Percentiles rank a stretch among this genome's conserved stretches.
Conservation (phyloP, 805 yeast species). For the Wickerhamomyces sydowiorum region DNA sequence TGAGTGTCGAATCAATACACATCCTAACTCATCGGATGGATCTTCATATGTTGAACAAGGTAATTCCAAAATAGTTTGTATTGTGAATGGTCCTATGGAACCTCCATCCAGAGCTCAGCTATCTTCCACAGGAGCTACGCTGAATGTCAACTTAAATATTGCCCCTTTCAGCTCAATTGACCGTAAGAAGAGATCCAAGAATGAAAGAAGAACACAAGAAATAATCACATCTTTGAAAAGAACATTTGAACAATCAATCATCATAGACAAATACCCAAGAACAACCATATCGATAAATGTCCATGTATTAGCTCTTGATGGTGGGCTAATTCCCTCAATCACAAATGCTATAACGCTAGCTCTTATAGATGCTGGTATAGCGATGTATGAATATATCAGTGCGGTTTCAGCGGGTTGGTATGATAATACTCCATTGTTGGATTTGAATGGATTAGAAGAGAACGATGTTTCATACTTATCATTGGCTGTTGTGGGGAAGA, state of each 20-base stretch:
- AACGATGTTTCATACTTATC: conserved; percentile 76
- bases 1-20: conserved; percentile 78
- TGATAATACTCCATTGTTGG: conserved; percentile 75
- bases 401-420: conserved; percentile 75
- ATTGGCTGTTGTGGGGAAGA: conserved; percentile 76
- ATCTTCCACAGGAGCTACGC: conserved; percentile 44
- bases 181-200: conserved; percentile 61
- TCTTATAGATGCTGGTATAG: conserved; percentile 89
- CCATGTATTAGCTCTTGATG: conserved; percentile 84
- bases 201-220: conserved; percentile 68
- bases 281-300: conserved; percentile 72
- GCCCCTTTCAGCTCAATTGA: conserved; percentile 80
- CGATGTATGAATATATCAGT: conserved; percentile 86
- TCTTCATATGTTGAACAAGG: conserved; percentile 92
- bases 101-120: conserved; percentile 53
- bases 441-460: conserved; percentile 79
- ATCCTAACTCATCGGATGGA: conserved; percentile 84
- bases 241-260: conserved; percentile 69
- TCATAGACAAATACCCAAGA: conserved; percentile 72
- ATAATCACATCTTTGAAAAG: conserved; percentile 60
- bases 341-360: conserved; percentile 87
- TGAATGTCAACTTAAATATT: conserved; percentile 60
- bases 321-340: conserved; percentile 75
- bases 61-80: conserved; percentile 78
- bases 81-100: conserved; percentile 87